Evolutionary conservation across 345 rosid species (phyloP).

Genomic region (Trapa bicornis): DNA sequence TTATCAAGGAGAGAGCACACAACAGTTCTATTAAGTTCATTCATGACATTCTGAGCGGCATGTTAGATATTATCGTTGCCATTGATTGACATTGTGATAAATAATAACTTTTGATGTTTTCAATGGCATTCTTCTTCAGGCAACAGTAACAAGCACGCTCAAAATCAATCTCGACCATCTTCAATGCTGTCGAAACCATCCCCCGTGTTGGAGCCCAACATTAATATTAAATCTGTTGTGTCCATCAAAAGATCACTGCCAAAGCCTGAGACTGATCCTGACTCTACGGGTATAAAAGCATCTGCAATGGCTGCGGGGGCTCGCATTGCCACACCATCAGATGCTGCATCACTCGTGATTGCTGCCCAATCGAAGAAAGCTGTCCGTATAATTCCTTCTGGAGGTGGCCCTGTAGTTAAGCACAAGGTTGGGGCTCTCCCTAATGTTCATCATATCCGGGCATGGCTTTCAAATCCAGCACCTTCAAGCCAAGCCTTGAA

Average conservation of each 20-base stretch:
- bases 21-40: neutral
- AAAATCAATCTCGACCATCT: conserved; percentile 6
- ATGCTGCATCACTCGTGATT: conserved; percentile 45
- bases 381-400: conserved; percentile 33
- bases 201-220: neutral
- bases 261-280: conserved; percentile 18
- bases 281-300: conserved; percentile 50
- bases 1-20: too few relatives aligned
- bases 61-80: neutral
- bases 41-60: neutral
- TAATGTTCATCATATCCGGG: conserved; percentile 6
- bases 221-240: neutral
- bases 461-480: neutral
- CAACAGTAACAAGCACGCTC: conserved; percentile 2
- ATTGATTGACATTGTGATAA: neutral
- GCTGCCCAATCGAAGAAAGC: conserved; percentile 49
- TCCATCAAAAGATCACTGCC: conserved; percentile 19
- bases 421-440: conserved; percentile 20
- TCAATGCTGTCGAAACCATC: conserved; percentile 1
- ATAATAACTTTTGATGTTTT: too few relatives aligned
- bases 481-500: neutral
- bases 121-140: neutral
- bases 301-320: conserved; percentile 78
- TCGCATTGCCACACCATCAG: conserved; percentile 44
- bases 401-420: conserved; percentile 22